phyloP scores from a whole-genome alignment of 192 early-diverging fungal genomes.

The Pilobolus umbonatus region DNA sequence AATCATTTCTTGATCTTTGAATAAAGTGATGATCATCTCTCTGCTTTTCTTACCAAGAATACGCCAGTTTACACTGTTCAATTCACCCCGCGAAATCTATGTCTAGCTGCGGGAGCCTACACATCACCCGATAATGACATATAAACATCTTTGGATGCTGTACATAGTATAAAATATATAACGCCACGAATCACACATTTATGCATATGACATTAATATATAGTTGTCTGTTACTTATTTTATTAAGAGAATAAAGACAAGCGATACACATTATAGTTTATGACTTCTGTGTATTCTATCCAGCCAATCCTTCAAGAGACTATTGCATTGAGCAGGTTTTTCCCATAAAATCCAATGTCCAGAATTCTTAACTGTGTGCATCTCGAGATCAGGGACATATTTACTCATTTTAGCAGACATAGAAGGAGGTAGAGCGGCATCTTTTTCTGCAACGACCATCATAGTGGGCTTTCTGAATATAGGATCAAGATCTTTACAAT shows the following conservation, averaged over 20 bases:
- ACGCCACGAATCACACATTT: background rate
- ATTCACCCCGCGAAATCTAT: constrained; percentile 84
- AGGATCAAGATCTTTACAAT: constrained; percentile 25
- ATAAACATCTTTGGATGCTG: background rate
- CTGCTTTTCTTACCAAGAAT: constrained; percentile 82
- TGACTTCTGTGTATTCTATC: too few species aligned
- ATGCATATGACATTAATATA: too few species aligned
- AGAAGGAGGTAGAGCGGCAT: constrained; percentile 29
- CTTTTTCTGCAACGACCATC: constrained; percentile 32
- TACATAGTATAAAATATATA: background rate
- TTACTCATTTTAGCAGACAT: constrained; percentile 29
- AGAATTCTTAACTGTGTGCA: constrained; percentile 16
- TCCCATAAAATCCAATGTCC: constrained; percentile 40
- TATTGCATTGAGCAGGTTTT: constrained; percentile 25
- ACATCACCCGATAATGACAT: constrained; percentile 11
- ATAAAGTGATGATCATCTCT: constrained; percentile 50
- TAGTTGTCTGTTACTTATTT: too few species aligned
- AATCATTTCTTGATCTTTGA: background rate
- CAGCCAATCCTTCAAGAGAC: constrained; percentile 22
- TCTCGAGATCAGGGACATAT: constrained; percentile 27
- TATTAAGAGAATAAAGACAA: too few species aligned
- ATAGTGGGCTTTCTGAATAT: constrained; percentile 20
- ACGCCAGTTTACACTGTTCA: constrained; percentile 84
- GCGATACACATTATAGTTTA: too few species aligned
- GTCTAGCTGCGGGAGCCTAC: constrained; percentile 80